phyloP scores from a whole-genome alignment of 257 asterid species.

The Penstemon davidsonii region DNA sequence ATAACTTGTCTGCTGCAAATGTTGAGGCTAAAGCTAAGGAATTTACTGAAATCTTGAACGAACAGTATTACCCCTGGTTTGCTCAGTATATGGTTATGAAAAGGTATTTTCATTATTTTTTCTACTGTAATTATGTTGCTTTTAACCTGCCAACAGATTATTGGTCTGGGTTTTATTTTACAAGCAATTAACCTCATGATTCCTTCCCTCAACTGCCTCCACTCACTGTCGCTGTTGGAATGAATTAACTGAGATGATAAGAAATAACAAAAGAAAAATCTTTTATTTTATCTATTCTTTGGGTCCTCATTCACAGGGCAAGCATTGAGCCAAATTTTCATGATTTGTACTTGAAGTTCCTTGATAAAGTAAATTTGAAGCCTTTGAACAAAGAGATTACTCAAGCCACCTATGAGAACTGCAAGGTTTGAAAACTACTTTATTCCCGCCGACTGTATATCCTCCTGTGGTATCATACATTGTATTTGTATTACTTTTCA shows the following conservation, averaged over 20 bases:
- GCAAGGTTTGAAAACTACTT: conserved; percentile 64
- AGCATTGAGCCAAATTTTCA: conserved; percentile 97
- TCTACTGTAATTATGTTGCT: conserved; percentile 6
- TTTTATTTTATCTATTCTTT: conserved; percentile 18
- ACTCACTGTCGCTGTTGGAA: conserved; percentile 12
- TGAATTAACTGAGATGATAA: not conserved
- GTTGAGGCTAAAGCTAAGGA: conserved; percentile 91
- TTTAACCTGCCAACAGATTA: not conserved
- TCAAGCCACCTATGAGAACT: conserved; percentile 91
- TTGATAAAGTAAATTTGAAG: conserved; percentile 82
- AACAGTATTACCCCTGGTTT: conserved; percentile 90
- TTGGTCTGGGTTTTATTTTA: not conserved
- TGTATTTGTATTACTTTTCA: conserved; percentile 34
- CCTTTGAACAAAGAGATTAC: conserved; percentile 71
- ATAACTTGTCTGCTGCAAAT: conserved; percentile 81
- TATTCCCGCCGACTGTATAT: not conserved
- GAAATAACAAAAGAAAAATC: not conserved
- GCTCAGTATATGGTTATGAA: conserved; percentile 99
- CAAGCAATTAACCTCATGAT: not conserved
- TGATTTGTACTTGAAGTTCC: conserved; percentile 93
- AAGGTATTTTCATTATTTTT: conserved; percentile 40
- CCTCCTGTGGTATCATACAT: conserved; percentile 21
- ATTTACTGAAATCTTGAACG: conserved; percentile 66
- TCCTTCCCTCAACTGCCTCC: not conserved
- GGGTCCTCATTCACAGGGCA: conserved; percentile 57